Percentiles rank a stretch among this genome's conserved stretches.
These are phyloP conservation scores for Thalassiosira sp. DNA, from an alignment of 352 stramenopile genomes.

Conservation along the genomic window DNA sequence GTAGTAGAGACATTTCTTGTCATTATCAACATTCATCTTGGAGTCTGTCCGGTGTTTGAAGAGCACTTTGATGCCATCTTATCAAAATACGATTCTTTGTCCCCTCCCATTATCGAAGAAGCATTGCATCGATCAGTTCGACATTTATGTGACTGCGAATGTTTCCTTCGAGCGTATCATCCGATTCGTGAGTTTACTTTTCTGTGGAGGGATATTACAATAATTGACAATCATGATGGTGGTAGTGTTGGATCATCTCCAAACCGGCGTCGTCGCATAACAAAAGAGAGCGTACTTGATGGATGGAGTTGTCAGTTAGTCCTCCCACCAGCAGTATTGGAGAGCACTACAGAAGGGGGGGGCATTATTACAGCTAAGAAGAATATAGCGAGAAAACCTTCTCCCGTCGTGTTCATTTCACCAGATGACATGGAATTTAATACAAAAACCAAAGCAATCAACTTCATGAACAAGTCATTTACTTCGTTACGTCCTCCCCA, in stretches of 20 bases:
- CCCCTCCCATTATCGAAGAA: constrained; percentile 16
- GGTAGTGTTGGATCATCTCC: too few species aligned
- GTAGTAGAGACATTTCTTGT: too few species aligned
- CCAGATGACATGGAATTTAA: constrained; percentile 33
- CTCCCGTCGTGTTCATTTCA: constrained; percentile 35
- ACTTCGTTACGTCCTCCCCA: neutral
- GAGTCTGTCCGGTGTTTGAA: constrained; percentile 21
- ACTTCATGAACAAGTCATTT: constrained; percentile 27
- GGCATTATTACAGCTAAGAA: neutral
- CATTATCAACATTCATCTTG: constrained; percentile 30
- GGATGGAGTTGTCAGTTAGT: constrained; percentile 49
- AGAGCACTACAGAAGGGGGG: neutral
- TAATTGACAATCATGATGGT: too few species aligned
- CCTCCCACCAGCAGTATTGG: neutral
- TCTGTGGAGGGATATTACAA: constrained; percentile 40
- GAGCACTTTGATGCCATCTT: constrained; percentile 23
- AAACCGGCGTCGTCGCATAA: neutral
- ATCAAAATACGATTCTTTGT: neutral
- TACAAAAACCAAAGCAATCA: constrained; percentile 27
- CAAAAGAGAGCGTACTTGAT: constrained; percentile 38
- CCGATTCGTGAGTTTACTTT: constrained; percentile 51
- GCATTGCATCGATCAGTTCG: constrained; percentile 41
- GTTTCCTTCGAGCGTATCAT: constrained; percentile 57
- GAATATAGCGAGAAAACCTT: constrained; percentile 12
- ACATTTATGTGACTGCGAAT: constrained; percentile 52